Evolutionary conservation across 2,329 filamentous ascomycete genomes (phyloP).

Genomic region (Fusarium staphyleae): DNA sequence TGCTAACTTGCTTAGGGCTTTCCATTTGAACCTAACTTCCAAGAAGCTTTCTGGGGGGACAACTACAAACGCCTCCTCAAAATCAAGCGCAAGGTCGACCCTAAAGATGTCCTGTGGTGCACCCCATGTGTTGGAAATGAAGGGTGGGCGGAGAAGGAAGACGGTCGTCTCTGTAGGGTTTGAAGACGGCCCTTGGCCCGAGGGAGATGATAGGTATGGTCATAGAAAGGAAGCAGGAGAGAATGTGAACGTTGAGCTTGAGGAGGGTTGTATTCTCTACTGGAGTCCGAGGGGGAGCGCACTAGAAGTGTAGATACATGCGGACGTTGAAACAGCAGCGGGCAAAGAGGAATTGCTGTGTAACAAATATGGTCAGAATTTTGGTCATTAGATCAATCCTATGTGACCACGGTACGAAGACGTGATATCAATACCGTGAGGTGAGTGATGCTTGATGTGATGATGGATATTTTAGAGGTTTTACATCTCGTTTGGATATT

Average conservation of each 20-base stretch:
- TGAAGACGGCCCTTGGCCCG: too few relatives aligned
- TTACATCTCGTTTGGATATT: too few relatives aligned
- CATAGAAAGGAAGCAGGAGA: too few relatives aligned
- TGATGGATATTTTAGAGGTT: too few relatives aligned
- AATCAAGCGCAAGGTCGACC: constrained; percentile 52
- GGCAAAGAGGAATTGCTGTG: constrained; percentile 10
- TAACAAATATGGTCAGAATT: constrained; percentile 1
- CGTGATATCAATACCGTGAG: too few relatives aligned
- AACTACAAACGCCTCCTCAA: constrained; percentile 50
- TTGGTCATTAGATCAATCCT: constrained; percentile 14
- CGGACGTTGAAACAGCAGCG: neutral
- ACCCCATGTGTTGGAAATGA: constrained; percentile 51
- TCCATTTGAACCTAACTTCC: constrained; percentile 32
- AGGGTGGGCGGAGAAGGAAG: constrained; percentile 36
- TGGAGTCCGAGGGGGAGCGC: too few relatives aligned
- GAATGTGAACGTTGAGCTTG: too few relatives aligned
- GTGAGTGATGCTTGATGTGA: too few relatives aligned
- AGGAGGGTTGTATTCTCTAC: too few relatives aligned
- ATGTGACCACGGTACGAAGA: neutral
- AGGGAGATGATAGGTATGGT: too few relatives aligned
- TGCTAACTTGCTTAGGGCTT: neutral
- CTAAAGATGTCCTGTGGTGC: constrained; percentile 52
- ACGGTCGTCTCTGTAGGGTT: constrained; percentile 6
- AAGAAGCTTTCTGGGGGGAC: constrained; percentile 46
- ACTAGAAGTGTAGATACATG: too few relatives aligned